Conservation (phyloP, 441 rosid species). For the Rhodomyrtus psidioides region DNA sequence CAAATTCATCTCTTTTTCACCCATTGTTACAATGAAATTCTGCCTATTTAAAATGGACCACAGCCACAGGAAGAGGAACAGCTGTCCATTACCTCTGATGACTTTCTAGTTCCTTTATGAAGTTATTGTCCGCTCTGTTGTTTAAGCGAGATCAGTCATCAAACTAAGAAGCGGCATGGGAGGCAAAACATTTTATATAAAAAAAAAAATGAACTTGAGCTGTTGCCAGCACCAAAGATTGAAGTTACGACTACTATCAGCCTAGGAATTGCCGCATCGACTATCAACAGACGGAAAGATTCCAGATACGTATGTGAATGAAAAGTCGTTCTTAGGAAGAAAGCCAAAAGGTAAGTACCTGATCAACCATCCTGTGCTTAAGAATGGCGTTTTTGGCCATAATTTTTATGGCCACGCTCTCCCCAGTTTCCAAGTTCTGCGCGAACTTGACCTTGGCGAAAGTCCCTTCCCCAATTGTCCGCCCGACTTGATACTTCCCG, state of each 20-base stretch:
- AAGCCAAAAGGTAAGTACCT: conserved; percentile 31
- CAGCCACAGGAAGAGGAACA: not conserved
- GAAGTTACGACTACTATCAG: not conserved
- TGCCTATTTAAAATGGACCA: not conserved
- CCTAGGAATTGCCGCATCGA: not conserved
- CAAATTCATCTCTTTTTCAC: not conserved
- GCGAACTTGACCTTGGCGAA: conserved; percentile 98
- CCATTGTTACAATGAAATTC: not conserved
- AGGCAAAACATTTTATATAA: not conserved
- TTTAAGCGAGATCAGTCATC: not conserved
- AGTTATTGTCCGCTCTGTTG: not conserved
- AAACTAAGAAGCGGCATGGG: not conserved
- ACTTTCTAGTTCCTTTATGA: not conserved
- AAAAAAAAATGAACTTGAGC: not conserved
- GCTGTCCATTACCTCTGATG: not conserved
- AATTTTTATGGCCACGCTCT: conserved; percentile 77
- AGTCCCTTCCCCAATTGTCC: conserved; percentile 86
- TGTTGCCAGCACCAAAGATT: not conserved
- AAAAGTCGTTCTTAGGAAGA: not conserved
- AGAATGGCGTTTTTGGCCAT: conserved; percentile 78
- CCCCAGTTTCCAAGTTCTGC: conserved; percentile 59
- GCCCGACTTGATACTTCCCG: conserved; percentile 83
- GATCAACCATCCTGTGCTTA: conserved; percentile 84
- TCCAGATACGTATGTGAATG: not conserved
- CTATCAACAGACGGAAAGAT: not conserved